These are phyloP conservation scores for Linnemannia elongata DNA, from an alignment of 192 early-diverging fungal genomes.

Conservation along the genomic window DNA sequence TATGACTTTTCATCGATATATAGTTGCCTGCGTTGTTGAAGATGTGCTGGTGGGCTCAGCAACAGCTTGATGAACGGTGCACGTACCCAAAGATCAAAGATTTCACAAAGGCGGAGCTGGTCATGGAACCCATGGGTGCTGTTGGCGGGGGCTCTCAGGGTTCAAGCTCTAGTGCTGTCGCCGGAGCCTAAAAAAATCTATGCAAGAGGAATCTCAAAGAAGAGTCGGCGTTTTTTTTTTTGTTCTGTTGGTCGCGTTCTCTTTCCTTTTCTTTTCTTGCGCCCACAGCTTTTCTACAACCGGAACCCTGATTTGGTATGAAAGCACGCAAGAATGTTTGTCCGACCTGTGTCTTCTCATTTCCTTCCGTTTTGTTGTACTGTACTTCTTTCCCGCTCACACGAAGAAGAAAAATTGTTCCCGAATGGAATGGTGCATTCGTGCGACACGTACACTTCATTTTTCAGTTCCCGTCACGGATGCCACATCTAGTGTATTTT, in stretches of 20 bases:
- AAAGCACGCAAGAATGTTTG: conserved; percentile 2
- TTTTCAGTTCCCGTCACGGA: conserved; percentile 2
- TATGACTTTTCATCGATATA: neutral
- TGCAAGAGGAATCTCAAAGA: neutral
- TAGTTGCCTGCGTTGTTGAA: conserved; percentile 87
- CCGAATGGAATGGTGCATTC: too few relatives aligned
- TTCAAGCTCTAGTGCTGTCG: conserved; percentile 13
- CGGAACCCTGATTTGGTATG: conserved; percentile 4
- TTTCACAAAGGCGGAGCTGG: conserved; percentile 83
- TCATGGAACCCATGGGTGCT: conserved; percentile 51
- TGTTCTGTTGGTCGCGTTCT: neutral
- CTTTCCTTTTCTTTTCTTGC: neutral
- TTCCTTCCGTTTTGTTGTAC: neutral
- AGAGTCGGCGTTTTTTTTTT: neutral
- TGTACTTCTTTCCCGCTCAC: neutral
- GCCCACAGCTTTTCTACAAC: too few relatives aligned
- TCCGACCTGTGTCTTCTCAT: neutral
- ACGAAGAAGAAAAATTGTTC: too few relatives aligned
- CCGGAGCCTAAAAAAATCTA: conserved; percentile 15
- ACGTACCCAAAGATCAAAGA: conserved; percentile 90
- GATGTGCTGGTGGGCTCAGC: conserved; percentile 95
- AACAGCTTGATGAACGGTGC: conserved; percentile 88
- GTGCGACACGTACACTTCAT: neutral
- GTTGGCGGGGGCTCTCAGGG: conserved; percentile 21
- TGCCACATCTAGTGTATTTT: neutral